phyloP scores from a whole-genome alignment of 2,329 filamentous ascomycete species.

The Fusarium sambucinum region DNA sequence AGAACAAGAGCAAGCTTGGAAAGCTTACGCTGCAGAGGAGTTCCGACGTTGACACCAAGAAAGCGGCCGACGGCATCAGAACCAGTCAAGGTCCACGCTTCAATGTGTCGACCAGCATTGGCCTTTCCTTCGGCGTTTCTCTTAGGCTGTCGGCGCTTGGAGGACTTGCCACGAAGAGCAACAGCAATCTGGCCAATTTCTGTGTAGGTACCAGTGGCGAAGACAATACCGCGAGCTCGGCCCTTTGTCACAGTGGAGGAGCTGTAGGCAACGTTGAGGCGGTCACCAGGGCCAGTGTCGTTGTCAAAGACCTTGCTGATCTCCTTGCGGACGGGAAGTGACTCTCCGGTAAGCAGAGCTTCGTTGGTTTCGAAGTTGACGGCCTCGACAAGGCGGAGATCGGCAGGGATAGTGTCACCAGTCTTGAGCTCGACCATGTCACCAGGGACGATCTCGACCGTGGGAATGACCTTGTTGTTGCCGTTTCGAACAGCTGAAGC shows the following conservation, averaged over 20 bases:
- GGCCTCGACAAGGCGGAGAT: conserved; percentile 67
- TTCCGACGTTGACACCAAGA: conserved; percentile 75
- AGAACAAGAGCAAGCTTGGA: conserved; percentile 75
- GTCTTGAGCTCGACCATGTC: conserved; percentile 67
- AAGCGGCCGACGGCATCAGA: conserved; percentile 72
- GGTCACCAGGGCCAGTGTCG: conserved; percentile 65
- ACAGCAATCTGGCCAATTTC: conserved; percentile 72
- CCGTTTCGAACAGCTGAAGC: conserved; percentile 59
- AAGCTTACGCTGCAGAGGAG: conserved; percentile 76
- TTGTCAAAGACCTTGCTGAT: conserved; percentile 56
- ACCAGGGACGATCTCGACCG: conserved; percentile 65
- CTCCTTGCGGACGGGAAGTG: conserved; percentile 69
- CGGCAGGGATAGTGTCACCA: conserved; percentile 72
- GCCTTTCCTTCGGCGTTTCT: conserved; percentile 58
- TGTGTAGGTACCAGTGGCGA: conserved; percentile 71
- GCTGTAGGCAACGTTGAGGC: conserved; percentile 72
- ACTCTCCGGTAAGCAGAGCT: conserved; percentile 73
- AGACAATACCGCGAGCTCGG: conserved; percentile 69
- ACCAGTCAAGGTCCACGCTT: conserved; percentile 55
- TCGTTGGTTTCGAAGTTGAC: conserved; percentile 78
- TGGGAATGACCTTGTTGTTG: conserved; percentile 54
- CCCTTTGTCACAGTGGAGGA: conserved; percentile 73
- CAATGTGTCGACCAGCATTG: conserved; percentile 49
- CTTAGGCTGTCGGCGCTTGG: conserved; percentile 54
- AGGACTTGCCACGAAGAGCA: conserved; percentile 55